Evolutionary conservation across 768 basidiomycete species (phyloP), one percentile per base, ranked within the genome.

Genomic region (Pleurotus tuber-regium): DNA sequence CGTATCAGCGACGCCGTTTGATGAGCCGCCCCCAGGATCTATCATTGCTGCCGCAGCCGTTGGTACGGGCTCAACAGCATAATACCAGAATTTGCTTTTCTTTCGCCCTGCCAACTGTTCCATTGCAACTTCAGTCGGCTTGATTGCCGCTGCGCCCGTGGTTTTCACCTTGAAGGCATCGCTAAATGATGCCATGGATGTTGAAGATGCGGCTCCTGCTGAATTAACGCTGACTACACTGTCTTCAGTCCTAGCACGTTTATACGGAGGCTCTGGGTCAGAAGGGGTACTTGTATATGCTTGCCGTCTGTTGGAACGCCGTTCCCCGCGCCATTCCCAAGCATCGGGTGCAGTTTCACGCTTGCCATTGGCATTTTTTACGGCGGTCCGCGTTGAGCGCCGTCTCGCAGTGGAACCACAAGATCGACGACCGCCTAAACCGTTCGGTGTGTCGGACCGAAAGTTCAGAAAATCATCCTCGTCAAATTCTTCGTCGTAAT

Each of bases 21-120:
- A 43, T 24, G 55, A 51, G 21, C 41, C 39, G 14, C 56, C 50
- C 43, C 46, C 46, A 24, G 46, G 46, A 35, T 48, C 46, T 19
- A 31, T 30, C 29, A 59, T 58, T 50, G 57, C 61, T 16, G 66
- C 43, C 28, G 62, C 61, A n/a, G 69, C 56, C 21, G 68, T 71
- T 6, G 77, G 66, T 38, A 79, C 60, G 1, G 89, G 86, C 59
- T 92, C 90, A 21, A 92, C 87, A 16, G 90, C 90, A 57, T 93
- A 93, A 38, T 87, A 86, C 89, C 90, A 91, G 64, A 84, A 92
- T 61, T 87, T 91, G 62, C 90, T 92, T 66, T 78, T 84, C 71
- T 89, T 92, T 72, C 86, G 89, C 54, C 89, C 89, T 28, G 80
- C 82, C 19, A 89, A 75, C 53, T 85, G 78, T 52, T 89, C 89